Conservation (phyloP, 2,329 filamentous ascomycete genomes). For the Hypoxylon sp. region DNA sequence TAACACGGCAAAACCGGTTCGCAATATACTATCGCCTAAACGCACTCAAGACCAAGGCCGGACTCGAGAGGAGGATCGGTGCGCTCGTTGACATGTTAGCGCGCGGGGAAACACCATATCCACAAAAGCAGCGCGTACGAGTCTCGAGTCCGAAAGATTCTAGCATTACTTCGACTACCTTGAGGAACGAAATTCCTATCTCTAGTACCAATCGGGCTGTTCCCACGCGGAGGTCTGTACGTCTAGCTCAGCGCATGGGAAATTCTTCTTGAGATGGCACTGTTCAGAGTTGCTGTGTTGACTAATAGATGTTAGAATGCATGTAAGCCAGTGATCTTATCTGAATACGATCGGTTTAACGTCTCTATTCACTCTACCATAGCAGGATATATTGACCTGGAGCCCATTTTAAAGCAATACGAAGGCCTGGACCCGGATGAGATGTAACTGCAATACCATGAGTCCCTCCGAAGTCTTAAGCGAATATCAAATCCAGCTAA, state of each 20-base stretch:
- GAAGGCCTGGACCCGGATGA: no score
- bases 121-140: slow-evolving; percentile 37
- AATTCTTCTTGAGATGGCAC: background rate
- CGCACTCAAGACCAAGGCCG: slow-evolving; percentile 48
- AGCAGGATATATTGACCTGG: no score
- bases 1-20: slow-evolving; percentile 47
- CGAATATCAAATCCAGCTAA: no score
- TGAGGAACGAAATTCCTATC: background rate
- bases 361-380: no score
- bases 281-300: background rate
- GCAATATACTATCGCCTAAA: slow-evolving; percentile 48
- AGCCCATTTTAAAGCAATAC: no score
- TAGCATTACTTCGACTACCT: background rate
- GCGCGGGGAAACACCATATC: slow-evolving; percentile 42
- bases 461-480: no score
- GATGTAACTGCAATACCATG: no score
- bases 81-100: slow-evolving; percentile 51
- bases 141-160: background rate
- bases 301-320: background rate
- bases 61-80: slow-evolving; percentile 45
- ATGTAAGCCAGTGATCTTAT: no score
- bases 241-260: slow-evolving; percentile 7
- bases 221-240: slow-evolving; percentile 17
- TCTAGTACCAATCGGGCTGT: background rate
- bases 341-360: no score